Base-by-base conservation (phyloP, 2,329 filamentous ascomycete species). In the Xylariaceae sp. region DNA sequence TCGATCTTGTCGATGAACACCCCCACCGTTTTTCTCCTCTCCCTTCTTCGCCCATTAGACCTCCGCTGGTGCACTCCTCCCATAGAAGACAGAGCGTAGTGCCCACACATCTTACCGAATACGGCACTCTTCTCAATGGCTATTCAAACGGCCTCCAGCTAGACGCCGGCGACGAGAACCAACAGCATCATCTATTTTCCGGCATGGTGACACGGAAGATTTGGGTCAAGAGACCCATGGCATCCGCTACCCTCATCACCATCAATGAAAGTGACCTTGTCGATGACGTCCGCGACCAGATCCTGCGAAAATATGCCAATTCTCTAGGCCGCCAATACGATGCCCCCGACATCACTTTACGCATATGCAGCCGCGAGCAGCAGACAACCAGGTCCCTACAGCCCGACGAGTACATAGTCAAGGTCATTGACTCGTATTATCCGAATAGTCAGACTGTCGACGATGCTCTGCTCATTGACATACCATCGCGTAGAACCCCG, bases 271-370 rank as follows among this genome's bases (percentile, higher is more conserved):
- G 95, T 68, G 92, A 96, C 71, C 77, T 97, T 67, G 92, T 97
- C 59, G 94, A 99, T 73, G 93, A 97, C 75, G 88, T 96, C 62
- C 88, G 93, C 67, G 94, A 97, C 67, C 85, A 91, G 80, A 94
- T 97, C 59, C 78, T 97, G 67, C 86, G 85, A 70, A 97, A 97
- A 78, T 99, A 97, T 74, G 86, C 87, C 67, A 97, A 99, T 75
- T 95, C 92, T 11, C 80, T 99, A 30, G 93, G 93, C 54, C 87
- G 87, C 67, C 89, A 83, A 55, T 97, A 92, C 73, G 94, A 99
- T 76, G 83, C 94, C 9, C 94, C 94, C 10, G 94, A 99, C 73
- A 83, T 99, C 59, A 86, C 84, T 9, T 80, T 97, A 64, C 86
- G 89, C 64, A 89, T 97, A 66, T 73, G 82, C 13, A 84, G 89